Evolutionary conservation across 2,329 filamentous ascomycete species (phyloP).

Genomic region (Teratosphaeria destructans): DNA sequence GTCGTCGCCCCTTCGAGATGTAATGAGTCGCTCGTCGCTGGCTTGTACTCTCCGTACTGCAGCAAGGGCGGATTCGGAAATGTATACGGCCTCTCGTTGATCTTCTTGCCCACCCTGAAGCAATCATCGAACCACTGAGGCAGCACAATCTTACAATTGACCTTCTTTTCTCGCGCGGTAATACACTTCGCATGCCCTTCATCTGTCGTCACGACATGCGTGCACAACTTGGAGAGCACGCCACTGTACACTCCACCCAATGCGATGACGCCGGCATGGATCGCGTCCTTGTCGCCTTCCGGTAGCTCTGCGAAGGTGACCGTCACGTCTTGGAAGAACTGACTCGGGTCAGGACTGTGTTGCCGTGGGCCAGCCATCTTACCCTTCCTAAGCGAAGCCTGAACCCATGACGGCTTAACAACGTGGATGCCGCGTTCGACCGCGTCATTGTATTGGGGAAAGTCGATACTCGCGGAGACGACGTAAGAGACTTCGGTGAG

Average conservation of each 20-base stretch:
- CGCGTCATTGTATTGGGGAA: conserved; percentile 71
- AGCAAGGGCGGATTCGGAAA: conserved; percentile 81
- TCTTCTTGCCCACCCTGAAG: conserved; percentile 80
- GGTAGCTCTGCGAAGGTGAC: conserved; percentile 79
- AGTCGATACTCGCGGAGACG: conserved; percentile 73
- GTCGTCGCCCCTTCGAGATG: conserved; percentile 59
- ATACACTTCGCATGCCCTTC: conserved; percentile 63
- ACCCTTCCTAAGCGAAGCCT: conserved; percentile 55
- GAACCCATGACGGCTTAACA: conserved; percentile 72
- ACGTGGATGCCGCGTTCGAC: conserved; percentile 72
- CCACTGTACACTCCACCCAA: conserved; percentile 75
- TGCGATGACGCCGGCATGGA: conserved; percentile 78
- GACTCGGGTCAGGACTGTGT: conserved; percentile 79
- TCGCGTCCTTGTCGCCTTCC: conserved; percentile 77
- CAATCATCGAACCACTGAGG: conserved; percentile 99
- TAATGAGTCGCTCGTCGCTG: conserved; percentile 11
- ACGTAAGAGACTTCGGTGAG: conserved; percentile 50
- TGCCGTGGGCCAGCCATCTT: conserved; percentile 70
- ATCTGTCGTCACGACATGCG: conserved; percentile 77
- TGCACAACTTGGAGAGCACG: conserved; percentile 62
- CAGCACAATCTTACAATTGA: conserved; percentile 72
- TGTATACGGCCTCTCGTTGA: conserved; percentile 76
- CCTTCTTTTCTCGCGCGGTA: conserved; percentile 51
- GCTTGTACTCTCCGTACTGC: conserved; percentile 17
- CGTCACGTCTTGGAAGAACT: conserved; percentile 79